phyloP scores from a whole-genome alignment of 257 asterid species.

The Primulina tabacum region DNA sequence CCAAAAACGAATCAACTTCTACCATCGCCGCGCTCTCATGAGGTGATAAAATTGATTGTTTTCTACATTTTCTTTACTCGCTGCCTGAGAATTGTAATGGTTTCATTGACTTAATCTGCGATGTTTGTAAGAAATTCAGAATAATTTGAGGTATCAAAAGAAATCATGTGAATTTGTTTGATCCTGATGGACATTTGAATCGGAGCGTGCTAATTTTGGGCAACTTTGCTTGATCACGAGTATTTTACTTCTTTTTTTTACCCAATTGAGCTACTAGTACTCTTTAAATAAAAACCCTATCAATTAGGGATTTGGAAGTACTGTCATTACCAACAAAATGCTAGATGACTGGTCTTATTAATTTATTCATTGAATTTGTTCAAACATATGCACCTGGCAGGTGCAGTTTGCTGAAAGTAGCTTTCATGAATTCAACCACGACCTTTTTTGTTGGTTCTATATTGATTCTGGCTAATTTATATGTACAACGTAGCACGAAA shows the following conservation, averaged over 20 bases:
- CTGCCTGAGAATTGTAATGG: not conserved
- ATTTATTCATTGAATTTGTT: constrained; percentile 14
- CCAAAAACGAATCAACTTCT: constrained; percentile 38
- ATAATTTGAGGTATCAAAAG: not conserved
- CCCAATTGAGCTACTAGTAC: constrained; percentile 1
- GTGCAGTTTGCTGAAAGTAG: constrained; percentile 2
- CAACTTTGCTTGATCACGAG: constrained; percentile 7
- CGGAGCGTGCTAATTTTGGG: not conserved
- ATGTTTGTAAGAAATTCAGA: not conserved
- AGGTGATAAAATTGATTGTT: constrained; percentile 40
- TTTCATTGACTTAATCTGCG: not conserved
- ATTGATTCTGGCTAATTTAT: constrained; percentile 3
- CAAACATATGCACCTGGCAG: not conserved
- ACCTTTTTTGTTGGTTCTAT: not conserved
- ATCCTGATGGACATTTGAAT: constrained; percentile 7
- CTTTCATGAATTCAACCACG: constrained; percentile 1
- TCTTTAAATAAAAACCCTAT: not conserved
- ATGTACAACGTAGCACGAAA: constrained; percentile 15
- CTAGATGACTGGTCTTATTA: not conserved
- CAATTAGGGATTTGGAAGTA: not conserved
- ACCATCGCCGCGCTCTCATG: constrained; percentile 33
- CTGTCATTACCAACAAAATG: not conserved
- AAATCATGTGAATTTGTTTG: not conserved
- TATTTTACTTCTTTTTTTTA: not conserved
- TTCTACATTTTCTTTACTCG: not conserved